These are phyloP conservation scores for Dictyostelium firmibasis DNA, from an alignment of 78 protist genomes.

Conservation along the genomic window DNA sequence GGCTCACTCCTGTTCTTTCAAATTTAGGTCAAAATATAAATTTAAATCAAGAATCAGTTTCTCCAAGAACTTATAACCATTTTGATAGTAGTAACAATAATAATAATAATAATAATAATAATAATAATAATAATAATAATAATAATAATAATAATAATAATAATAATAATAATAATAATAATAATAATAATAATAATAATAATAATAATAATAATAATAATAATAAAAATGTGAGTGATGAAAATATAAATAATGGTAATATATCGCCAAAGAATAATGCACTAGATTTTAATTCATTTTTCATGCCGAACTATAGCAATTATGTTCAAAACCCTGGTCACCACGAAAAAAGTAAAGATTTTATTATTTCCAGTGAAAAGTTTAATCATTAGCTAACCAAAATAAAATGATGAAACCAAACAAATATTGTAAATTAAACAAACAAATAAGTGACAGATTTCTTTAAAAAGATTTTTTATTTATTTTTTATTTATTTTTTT, in stretches of 20 bases:
- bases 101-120: too few species aligned
- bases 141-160: too few species aligned
- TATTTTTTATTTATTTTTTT: too few species aligned
- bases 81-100: too few species aligned
- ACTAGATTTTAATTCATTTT: neutral
- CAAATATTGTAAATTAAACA: neutral
- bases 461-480: too few species aligned
- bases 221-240: neutral
- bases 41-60: neutral
- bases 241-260: neutral
- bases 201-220: too few species aligned
- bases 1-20: constrained; percentile 13
- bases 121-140: too few species aligned
- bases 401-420: neutral
- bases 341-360: neutral
- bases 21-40: neutral
- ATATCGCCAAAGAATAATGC: neutral
- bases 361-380: neutral
- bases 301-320: neutral
- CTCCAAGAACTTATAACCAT: neutral
- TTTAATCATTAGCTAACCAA: neutral
- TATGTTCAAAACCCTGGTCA: neutral
- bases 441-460: too few species aligned
- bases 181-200: too few species aligned
- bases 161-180: too few species aligned